These are phyloP conservation scores for Pyricularia sp. DNA, from an alignment of 2,329 filamentous ascomycete species.

Conservation along the genomic window DNA sequence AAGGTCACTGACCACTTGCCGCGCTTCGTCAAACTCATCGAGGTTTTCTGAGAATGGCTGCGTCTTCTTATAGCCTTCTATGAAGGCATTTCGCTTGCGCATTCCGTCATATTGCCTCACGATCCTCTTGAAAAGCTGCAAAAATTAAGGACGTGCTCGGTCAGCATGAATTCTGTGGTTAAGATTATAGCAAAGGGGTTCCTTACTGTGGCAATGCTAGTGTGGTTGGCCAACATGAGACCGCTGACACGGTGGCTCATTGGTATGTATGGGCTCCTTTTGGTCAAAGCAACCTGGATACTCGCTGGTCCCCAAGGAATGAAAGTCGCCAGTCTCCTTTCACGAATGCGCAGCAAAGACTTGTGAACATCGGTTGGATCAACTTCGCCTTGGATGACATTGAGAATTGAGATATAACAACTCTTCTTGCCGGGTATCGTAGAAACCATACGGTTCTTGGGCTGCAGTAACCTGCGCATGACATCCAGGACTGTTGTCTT, in stretches of 20 bases:
- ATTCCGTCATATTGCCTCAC: slow-evolving; percentile 87
- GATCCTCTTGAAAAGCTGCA: slow-evolving; percentile 81
- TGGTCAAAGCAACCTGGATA: slow-evolving; percentile 94
- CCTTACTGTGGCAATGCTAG: slow-evolving; percentile 79
- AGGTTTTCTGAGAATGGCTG: slow-evolving; percentile 86
- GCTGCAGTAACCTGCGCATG: slow-evolving; percentile 89
- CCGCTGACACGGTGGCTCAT: slow-evolving; percentile 93
- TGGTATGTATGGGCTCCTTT: slow-evolving; percentile 90
- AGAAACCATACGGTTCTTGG: slow-evolving; percentile 98
- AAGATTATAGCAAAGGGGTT: neutral
- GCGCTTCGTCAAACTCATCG: slow-evolving; percentile 89
- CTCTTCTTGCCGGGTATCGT: slow-evolving; percentile 92
- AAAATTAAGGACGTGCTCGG: neutral
- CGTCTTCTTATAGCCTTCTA: slow-evolving; percentile 94
- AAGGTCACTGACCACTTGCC: slow-evolving; percentile 82
- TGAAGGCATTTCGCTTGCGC: slow-evolving; percentile 91
- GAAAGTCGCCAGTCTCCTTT: slow-evolving; percentile 87
- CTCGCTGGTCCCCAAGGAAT: slow-evolving; percentile 98
- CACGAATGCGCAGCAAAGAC: slow-evolving; percentile 88
- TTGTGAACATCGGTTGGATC: slow-evolving; percentile 98
- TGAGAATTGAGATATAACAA: slow-evolving; percentile 97
- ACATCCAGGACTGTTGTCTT: slow-evolving; percentile 98
- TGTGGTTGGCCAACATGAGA: slow-evolving; percentile 96
- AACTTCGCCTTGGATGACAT: slow-evolving; percentile 97
- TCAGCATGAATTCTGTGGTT: slow-evolving; percentile 1